These are phyloP conservation scores for Lasiosphaeria ovina DNA, from an alignment of 495 filamentous ascomycete genomes.

Conservation along the genomic window DNA sequence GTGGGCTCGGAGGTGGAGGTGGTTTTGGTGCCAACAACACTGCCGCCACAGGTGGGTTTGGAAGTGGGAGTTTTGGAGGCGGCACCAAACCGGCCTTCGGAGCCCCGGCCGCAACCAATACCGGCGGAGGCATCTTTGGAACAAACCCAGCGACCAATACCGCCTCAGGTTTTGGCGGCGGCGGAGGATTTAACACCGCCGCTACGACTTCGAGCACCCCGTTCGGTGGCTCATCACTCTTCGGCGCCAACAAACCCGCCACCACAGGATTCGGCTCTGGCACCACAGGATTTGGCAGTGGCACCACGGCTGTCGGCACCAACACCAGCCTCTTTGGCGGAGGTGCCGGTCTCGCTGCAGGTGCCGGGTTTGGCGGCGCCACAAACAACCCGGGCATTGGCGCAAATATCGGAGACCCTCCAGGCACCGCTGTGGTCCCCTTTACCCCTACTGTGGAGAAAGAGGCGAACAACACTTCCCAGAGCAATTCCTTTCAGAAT, in stretches of 20 bases:
- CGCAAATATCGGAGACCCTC: slow-evolving; percentile 49
- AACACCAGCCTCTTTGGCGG: slow-evolving; percentile 50
- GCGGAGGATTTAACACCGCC: slow-evolving; percentile 48
- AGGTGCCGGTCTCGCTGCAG: slow-evolving; percentile 19
- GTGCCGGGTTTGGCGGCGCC: slow-evolving; percentile 52
- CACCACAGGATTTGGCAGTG: slow-evolving; percentile 41
- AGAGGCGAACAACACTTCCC: slow-evolving; percentile 54
- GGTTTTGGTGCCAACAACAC: slow-evolving; percentile 13
- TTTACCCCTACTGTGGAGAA: slow-evolving; percentile 82
- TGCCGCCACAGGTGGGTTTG: slow-evolving; percentile 14
- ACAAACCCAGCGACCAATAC: slow-evolving; percentile 34
- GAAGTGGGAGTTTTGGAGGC: slow-evolving; percentile 14
- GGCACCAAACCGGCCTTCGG: slow-evolving; percentile 20
- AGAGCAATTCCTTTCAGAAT: slow-evolving; percentile 78
- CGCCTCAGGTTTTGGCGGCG: slow-evolving; percentile 38
- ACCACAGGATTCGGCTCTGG: slow-evolving; percentile 48
- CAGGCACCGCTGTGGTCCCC: slow-evolving; percentile 68
- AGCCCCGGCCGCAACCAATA: slow-evolving; percentile 12
- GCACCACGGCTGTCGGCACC: slow-evolving; percentile 15
- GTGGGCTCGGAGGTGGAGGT: slow-evolving; percentile 22
- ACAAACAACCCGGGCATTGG: slow-evolving; percentile 40
- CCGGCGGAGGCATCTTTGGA: slow-evolving; percentile 19
- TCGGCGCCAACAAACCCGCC: slow-evolving; percentile 37
- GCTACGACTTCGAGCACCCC: slow-evolving; percentile 42
- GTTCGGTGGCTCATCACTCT: slow-evolving; percentile 34